phyloP scores from a whole-genome alignment of 257 asterid species.

The Jasminum sambac region DNA sequence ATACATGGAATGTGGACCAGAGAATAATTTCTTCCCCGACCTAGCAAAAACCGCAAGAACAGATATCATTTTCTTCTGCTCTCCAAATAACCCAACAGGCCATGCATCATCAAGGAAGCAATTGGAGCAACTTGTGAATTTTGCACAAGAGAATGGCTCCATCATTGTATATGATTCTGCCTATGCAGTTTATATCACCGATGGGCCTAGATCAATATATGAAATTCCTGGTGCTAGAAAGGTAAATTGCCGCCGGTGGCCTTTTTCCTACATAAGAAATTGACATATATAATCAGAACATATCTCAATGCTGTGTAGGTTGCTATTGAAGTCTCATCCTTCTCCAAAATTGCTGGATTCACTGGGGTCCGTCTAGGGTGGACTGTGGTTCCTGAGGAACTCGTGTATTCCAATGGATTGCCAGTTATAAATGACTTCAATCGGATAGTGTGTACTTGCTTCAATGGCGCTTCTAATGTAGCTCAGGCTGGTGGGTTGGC shows the following conservation, averaged over 20 bases:
- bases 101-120: slow-evolving; percentile 73
- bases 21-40: slow-evolving; percentile 71
- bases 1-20: slow-evolving; percentile 71
- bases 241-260: slow-evolving; percentile 31
- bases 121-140: slow-evolving; percentile 53
- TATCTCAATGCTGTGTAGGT: slow-evolving; percentile 44
- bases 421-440: slow-evolving; percentile 77
- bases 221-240: slow-evolving; percentile 76
- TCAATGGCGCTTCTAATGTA: slow-evolving; percentile 83
- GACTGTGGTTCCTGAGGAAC: slow-evolving; percentile 88
- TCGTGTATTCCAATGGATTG: slow-evolving; percentile 67
- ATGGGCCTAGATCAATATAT: slow-evolving; percentile 75
- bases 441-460: slow-evolving; percentile 72
- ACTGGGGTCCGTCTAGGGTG: slow-evolving; percentile 94
- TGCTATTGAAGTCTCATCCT: slow-evolving; percentile 87
- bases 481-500: slow-evolving; percentile 95
- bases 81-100: slow-evolving; percentile 90
- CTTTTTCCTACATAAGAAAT: neutral
- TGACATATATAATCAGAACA: neutral
- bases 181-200: slow-evolving; percentile 60
- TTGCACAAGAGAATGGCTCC: slow-evolving; percentile 73
- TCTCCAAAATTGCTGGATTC: slow-evolving; percentile 91
- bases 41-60: slow-evolving; percentile 53
- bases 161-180: slow-evolving; percentile 81
- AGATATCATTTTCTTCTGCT: slow-evolving; percentile 80